A percentile compares a stretch with the other conserved stretches of the same genome.
Conservation (phyloP, 1,139 yeast genomes). For the Williopsis jadinii region DNA sequence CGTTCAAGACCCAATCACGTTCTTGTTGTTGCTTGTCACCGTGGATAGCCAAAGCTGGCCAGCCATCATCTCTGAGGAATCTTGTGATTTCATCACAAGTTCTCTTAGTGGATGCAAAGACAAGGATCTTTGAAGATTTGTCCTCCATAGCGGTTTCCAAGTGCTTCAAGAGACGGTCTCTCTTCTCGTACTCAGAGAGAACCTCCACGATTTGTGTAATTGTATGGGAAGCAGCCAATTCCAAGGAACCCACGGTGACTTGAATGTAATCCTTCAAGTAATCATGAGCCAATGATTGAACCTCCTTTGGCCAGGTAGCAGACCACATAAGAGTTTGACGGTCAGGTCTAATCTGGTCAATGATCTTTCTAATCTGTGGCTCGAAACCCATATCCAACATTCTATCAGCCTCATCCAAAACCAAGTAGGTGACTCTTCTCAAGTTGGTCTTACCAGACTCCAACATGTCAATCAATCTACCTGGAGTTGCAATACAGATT, state of each 20-base stretch:
- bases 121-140: slow-evolving; percentile 67
- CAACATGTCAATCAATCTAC: slow-evolving; percentile 96
- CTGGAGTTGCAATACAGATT: slow-evolving; percentile 95
- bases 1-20: slow-evolving; percentile 96
- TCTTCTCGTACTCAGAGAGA: slow-evolving; percentile 84
- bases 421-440: slow-evolving; percentile 93
- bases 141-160: slow-evolving; percentile 80
- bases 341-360: slow-evolving; percentile 93
- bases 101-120: slow-evolving; percentile 94
- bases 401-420: slow-evolving; percentile 94
- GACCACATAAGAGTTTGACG: slow-evolving; percentile 99
- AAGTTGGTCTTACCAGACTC: slow-evolving; percentile 93
- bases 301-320: slow-evolving; percentile 99
- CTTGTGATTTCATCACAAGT: slow-evolving; percentile 93
- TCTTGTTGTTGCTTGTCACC: slow-evolving; percentile 98
- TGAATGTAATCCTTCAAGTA: slow-evolving; percentile 90
- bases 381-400: slow-evolving; percentile 98
- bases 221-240: slow-evolving; percentile 92
- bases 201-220: slow-evolving; percentile 93
- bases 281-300: slow-evolving; percentile 85
- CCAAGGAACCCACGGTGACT: slow-evolving; percentile 93
- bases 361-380: slow-evolving; percentile 92
- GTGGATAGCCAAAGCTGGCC: slow-evolving; percentile 98
- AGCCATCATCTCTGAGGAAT: slow-evolving; percentile 91
- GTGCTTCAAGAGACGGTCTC: slow-evolving; percentile 82